Conservation (phyloP, 177 flowering plant genomes). For the Telopea speciosissima region DNA sequence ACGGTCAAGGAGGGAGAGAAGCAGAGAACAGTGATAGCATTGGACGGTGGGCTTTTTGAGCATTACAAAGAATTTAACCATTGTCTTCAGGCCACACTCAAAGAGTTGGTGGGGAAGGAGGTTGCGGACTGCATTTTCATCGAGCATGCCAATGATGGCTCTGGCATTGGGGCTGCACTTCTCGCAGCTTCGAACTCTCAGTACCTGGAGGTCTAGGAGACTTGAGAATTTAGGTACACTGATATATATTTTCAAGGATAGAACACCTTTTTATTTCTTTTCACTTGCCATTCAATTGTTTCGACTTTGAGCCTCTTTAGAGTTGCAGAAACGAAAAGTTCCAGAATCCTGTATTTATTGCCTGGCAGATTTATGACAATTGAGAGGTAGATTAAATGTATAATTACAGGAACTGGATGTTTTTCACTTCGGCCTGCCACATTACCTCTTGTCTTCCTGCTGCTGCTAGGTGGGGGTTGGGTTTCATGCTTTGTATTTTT, state of each 20-base stretch:
- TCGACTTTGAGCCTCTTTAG: not conserved
- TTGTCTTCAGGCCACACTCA: constrained; percentile 52
- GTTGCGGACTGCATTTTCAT: constrained; percentile 34
- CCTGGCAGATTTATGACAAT: constrained; percentile 2
- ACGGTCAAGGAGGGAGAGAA: constrained; percentile 45
- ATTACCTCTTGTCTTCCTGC: constrained; percentile 6
- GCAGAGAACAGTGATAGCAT: constrained; percentile 60
- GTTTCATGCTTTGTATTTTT: constrained; percentile 1
- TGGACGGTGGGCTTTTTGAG: constrained; percentile 89
- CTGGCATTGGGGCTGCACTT: constrained; percentile 95
- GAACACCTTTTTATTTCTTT: not conserved
- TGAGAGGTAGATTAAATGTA: constrained; percentile 10
- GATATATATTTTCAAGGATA: not conserved
- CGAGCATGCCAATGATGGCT: constrained; percentile 82
- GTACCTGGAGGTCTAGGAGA: constrained; percentile 46
- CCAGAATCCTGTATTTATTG: constrained; percentile 24
- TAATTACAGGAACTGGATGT: constrained; percentile 14
- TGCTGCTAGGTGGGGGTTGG: not conserved
- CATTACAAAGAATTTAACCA: constrained; percentile 72
- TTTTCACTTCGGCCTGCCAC: constrained; percentile 16
- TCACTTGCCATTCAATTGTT: not conserved
- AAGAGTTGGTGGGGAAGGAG: constrained; percentile 67
- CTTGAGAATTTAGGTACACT: constrained; percentile 17
- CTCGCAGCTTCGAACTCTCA: constrained; percentile 93
- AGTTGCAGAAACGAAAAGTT: not conserved